Percentiles rank a stretch among this genome's conserved stretches.
These are phyloP conservation scores for Hyaloperonospora arabidopsidis DNA, from an alignment of 352 stramenopile genomes.

Conservation along the genomic window DNA sequence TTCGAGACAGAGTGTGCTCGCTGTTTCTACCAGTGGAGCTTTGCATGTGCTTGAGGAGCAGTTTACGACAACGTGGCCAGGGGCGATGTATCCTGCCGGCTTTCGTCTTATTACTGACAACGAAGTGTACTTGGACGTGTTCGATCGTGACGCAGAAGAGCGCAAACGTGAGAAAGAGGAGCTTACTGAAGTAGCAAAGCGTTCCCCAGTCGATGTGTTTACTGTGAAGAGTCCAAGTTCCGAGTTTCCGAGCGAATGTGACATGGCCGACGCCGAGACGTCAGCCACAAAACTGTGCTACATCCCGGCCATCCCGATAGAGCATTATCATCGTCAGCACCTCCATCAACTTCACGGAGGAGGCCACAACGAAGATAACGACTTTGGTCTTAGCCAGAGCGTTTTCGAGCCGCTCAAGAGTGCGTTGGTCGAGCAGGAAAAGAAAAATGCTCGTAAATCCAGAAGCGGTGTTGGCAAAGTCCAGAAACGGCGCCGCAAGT, in stretches of 20 bases:
- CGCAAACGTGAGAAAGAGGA: constrained; percentile 27
- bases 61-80: constrained; percentile 69
- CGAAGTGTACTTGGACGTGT: constrained; percentile 47
- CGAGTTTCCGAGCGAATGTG: constrained; percentile 15
- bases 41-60: constrained; percentile 67
- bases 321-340: constrained; percentile 44
- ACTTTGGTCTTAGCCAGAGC: constrained; percentile 63
- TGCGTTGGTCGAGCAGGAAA: constrained; percentile 34
- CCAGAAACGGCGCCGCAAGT: constrained; percentile 46
- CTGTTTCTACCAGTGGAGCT: constrained; percentile 54
- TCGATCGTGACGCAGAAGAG: constrained; percentile 29
- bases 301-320: constrained; percentile 55
- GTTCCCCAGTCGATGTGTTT: constrained; percentile 43
- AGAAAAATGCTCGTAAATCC: constrained; percentile 23
- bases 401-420: constrained; percentile 62
- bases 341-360: constrained; percentile 29
- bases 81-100: constrained; percentile 76
- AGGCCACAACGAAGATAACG: constrained; percentile 57
- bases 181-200: constrained; percentile 13
- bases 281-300: constrained; percentile 26
- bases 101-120: constrained; percentile 81
- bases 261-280: constrained; percentile 7
- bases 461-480: constrained; percentile 28
- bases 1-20: constrained; percentile 42
- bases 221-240: constrained; percentile 8